These are phyloP conservation scores for Jatropha curcas DNA, from an alignment of 345 rosid genomes.

Conservation along the genomic window DNA sequence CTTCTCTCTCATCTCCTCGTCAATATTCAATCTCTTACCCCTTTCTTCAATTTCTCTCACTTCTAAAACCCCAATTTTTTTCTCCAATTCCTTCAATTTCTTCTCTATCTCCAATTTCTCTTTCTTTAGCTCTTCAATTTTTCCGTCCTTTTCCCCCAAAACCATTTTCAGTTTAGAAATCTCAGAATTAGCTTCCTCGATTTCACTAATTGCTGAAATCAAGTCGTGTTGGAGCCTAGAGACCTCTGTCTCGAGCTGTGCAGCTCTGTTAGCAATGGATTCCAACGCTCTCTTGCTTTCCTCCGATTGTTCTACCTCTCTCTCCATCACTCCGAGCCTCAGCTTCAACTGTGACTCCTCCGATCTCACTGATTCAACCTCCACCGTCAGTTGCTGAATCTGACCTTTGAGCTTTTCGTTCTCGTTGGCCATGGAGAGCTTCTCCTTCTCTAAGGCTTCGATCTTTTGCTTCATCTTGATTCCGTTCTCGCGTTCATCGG, in stretches of 20 bases:
- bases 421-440: conserved; percentile 38
- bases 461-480: conserved; percentile 34
- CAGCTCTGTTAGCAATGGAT: conserved; percentile 48
- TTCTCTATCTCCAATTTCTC: conserved; percentile 55
- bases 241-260: conserved; percentile 64
- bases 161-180: conserved; percentile 19
- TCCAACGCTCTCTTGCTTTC: conserved; percentile 53
- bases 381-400: conserved; percentile 30
- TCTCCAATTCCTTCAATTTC: conserved; percentile 70
- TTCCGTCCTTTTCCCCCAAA: conserved; percentile 37
- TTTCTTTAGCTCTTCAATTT: conserved; percentile 47
- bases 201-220: conserved; percentile 45
- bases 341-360: conserved; percentile 41
- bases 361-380: conserved; percentile 43
- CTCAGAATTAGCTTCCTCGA: conserved; percentile 48
- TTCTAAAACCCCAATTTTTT: conserved; percentile 58
- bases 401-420: conserved; percentile 42
- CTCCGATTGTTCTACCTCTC: conserved; percentile 51
- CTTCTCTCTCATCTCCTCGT: conserved; percentile 60
- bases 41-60: conserved; percentile 58
- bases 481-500: conserved; percentile 34
- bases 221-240: conserved; percentile 66
- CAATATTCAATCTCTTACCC: conserved; percentile 60
- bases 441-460: conserved; percentile 53
- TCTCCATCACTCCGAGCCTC: conserved; percentile 42